Evolutionary conservation across 2,329 filamentous ascomycete genomes (phyloP), one percentile per base, ranked within the genome.

Genomic region (Ascosphaera aggregata): DNA sequence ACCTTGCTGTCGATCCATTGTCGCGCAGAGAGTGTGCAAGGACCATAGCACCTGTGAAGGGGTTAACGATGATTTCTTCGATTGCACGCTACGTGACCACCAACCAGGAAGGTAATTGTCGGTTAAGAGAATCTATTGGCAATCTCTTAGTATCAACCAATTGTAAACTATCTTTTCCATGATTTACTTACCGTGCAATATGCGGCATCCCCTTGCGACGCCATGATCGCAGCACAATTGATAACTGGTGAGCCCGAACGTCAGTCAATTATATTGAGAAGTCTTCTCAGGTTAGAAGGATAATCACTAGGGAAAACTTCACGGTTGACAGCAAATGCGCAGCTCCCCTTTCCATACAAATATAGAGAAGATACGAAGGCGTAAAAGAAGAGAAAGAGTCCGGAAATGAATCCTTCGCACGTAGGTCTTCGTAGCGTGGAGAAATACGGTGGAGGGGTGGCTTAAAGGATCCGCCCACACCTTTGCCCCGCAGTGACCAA

Each of bases 11-110:
- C 30, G 85, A 81, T 41, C 81, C 81, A 49, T 74, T 77, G 75
- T 98, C 89, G 58, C 81, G 79, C 41, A 98, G 65, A 24, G 89
- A 95, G 63, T 95, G 85, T 44, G 84, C 85, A 45, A 98, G 73
- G 36, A 98, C 85, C 49, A 89, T 73, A 43, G 85, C 86, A 56
- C 89, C 86, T 92, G 46, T 37, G 45, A 38, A 39, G 16, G 40
- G 9, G 13, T n/a, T 31, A 24, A 17, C 18, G 37, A 37, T 9
- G 18, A 18, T 17, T 22, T 20, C 36, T 35, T 27, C 34, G 24
- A 22, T 15, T 4, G 20, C 4, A 20, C 17, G 24, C 19, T 39
- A 27, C 20, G 9, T 31, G 22, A 38, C 43, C 34, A 56, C 60
- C 51, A 65, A 91, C 85, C 85, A 56, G 89, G 86, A 38, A 98